Evolutionary conservation across 805 yeast species (phyloP), one percentile per base, ranked within the genome.

Genomic region (Kodamaea nitidulidarum): DNA sequence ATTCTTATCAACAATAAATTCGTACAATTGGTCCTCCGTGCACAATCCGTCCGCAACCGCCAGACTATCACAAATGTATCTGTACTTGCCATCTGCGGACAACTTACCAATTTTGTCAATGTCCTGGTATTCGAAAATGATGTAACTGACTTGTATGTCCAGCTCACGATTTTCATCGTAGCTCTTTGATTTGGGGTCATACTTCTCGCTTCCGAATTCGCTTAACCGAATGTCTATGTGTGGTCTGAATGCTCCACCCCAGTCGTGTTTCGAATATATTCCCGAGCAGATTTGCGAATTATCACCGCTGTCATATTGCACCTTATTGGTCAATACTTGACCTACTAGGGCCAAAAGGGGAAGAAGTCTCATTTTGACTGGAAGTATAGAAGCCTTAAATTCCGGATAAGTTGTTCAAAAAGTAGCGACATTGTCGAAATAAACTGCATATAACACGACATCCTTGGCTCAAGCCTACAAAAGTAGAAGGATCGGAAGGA

Each of bases 81-180:
- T 72, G 27, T 52, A 36, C 4, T 52, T 47, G 1, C 77, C 81
- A 39, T 70, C 68, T 4, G 62, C 62, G 16, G 70, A 52, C 2
- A 45, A 47, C 6, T 65, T 67, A 2, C 98, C 98, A 37, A 91
- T 58, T 38, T 72, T 68, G 30, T 70, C 78, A 33, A 81, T 68
- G 58, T 93, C 97, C 51, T 77, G 73, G 65, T 84, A 90, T 58
- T 90, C 96, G 58, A 86, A 93, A 5, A 93, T 70, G 20, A 87
- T 78, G 34, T 87, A 75, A 2, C 88, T 74, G 15, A 91, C 61
- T 39, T 67, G 56, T 7, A 71, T 68, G 22, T 63, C 70, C 20
- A 55, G 58, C 3, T 63, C 62, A 8, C 55, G 56, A 6, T 58
- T 55, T 25, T 53, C 54, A 14, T 51, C 51, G 9, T 47, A 37